Evolutionary conservation across 2,329 filamentous ascomycete species (phyloP), one percentile per base, ranked within the genome.

Genomic region (Scytalidium sp.): DNA sequence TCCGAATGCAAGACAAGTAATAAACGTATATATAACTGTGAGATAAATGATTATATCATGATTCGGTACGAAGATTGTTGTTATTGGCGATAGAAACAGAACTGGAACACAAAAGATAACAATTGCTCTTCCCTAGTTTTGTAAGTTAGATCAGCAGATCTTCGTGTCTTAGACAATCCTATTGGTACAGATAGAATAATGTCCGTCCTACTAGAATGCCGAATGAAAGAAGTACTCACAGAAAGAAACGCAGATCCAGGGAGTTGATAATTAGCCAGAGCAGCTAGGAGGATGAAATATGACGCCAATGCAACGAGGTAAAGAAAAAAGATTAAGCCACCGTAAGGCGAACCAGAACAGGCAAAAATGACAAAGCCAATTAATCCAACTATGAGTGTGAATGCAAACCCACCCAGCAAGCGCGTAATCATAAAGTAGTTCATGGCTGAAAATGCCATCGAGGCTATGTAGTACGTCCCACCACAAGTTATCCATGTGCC

Each of bases 401-500:
- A 60, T 4, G 70, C 64, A 27, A 83, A 68, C 2, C 76, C 78
- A 15, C 73, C 75, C 4, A 76, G 76, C 41, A 80, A 61, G 11
- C 69, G 59, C 49, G 70, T 67, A 1, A 71, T 61, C 19, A 72
- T 67, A 50, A 72, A 72, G 51, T 68, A 67, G 27, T 70, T 67
- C 68, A 73, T 71, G 43, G 67, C 71, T 9, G 53, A 55, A 53
- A 79, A 80, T 2, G 77, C 76, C 75, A 78, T 78, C 0, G 74
- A 76, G 39, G 75, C 70, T 32, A 84, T 72, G 55, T 85, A 85
- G 62, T 83, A 85, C 25, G 78, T 80, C 2, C 81, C 82, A 22
- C 79, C 79, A 49, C 79, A 81, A 6, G 79, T 79, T 39, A 84
- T 81, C 80, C 80, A 84, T 6, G 80, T 82, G 20, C 80, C 81